Conservation (phyloP, 2,329 filamentous ascomycete genomes). For the Cercospora berteroae region DNA sequence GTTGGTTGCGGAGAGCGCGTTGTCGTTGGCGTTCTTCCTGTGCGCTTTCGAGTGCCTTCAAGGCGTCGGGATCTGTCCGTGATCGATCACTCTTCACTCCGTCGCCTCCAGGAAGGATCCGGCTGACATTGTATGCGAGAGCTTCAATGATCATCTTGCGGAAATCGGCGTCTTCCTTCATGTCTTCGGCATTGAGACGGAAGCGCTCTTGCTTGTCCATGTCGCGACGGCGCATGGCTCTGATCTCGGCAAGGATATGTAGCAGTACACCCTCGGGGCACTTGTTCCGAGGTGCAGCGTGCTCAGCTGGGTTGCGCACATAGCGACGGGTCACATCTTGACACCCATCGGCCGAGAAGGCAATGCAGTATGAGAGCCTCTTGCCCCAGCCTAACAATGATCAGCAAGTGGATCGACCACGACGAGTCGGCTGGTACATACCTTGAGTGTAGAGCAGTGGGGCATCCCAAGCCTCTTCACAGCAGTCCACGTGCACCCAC, state of each 20-base stretch:
- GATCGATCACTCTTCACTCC: conserved; percentile 25
- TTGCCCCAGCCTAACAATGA: conserved; percentile 71
- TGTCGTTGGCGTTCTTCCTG: conserved; percentile 36
- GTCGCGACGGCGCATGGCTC: conserved; percentile 75
- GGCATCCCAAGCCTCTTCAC: conserved; percentile 93
- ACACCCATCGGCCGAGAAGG: conserved; percentile 85
- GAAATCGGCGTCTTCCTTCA: conserved; percentile 71
- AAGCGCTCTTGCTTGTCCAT: conserved; percentile 84
- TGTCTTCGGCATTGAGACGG: conserved; percentile 75
- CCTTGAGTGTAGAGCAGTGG: conserved; percentile 87
- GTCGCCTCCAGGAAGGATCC: conserved; percentile 57
- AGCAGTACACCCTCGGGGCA: conserved; percentile 87
- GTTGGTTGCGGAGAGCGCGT: conserved; percentile 35
- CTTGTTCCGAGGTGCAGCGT: conserved; percentile 71
- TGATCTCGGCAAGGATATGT: conserved; percentile 90
- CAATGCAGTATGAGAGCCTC: conserved; percentile 95
- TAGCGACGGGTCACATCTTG: conserved; percentile 67
- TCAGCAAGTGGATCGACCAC: conserved; percentile 19
- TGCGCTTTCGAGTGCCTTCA: conserved; percentile 49
- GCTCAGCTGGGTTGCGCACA: conserved; percentile 65
- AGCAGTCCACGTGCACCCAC: conserved; percentile 96
- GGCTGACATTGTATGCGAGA: conserved; percentile 70
- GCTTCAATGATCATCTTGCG: conserved; percentile 70
- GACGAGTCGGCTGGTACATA: conserved; percentile 33
- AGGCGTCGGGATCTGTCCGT: conserved; percentile 45